A percentile compares a stretch with the other conserved stretches of the same genome.
phyloP scores from a whole-genome alignment of 1,139 yeast genomes.

The Geotrichum europaeum region DNA sequence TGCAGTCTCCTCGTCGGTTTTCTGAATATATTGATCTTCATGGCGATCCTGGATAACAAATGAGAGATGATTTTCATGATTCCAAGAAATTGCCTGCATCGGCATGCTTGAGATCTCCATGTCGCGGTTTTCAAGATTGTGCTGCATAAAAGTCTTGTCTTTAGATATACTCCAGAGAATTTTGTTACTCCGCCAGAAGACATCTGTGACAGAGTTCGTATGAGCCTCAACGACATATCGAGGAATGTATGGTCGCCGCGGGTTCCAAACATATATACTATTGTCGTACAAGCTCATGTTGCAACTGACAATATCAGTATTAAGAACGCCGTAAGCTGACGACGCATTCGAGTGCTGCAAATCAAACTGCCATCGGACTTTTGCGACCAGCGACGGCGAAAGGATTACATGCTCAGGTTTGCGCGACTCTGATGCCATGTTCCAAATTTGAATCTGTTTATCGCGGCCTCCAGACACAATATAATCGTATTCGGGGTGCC shows the following conservation, averaged over 20 bases:
- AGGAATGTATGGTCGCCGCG: conserved; percentile 72
- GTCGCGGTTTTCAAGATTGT: conserved; percentile 48
- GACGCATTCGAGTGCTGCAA: conserved; percentile 17
- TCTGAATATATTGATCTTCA: conserved; percentile 13
- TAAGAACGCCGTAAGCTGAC: conserved; percentile 19
- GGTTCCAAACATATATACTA: conserved; percentile 64
- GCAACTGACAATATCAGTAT: conserved; percentile 61
- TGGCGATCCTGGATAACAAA: conserved; percentile 48
- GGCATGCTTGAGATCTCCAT: conserved; percentile 51
- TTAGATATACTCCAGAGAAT: conserved; percentile 49
- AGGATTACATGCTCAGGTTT: conserved; percentile 66
- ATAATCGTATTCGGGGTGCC: conserved; percentile 81
- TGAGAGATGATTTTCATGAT: conserved; percentile 46
- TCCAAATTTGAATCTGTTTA: conserved; percentile 76
- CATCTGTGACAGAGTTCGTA: conserved; percentile 45
- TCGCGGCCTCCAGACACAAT: conserved; percentile 93
- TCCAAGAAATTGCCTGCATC: conserved; percentile 52
- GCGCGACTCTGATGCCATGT: conserved; percentile 43
- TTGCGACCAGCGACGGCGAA: conserved; percentile 71
- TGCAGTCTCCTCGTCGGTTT: conserved; percentile 12
- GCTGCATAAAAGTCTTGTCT: conserved; percentile 50
- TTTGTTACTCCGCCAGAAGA: conserved; percentile 46
- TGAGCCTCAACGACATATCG: conserved; percentile 55
- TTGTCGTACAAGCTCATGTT: conserved; percentile 68
- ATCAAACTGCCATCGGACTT: conserved; percentile 59